Evolutionary conservation across 108 stramenopile species (phyloP), one percentile per base, ranked within the genome.

Genomic region (Fistulifera pelliculosa): DNA sequence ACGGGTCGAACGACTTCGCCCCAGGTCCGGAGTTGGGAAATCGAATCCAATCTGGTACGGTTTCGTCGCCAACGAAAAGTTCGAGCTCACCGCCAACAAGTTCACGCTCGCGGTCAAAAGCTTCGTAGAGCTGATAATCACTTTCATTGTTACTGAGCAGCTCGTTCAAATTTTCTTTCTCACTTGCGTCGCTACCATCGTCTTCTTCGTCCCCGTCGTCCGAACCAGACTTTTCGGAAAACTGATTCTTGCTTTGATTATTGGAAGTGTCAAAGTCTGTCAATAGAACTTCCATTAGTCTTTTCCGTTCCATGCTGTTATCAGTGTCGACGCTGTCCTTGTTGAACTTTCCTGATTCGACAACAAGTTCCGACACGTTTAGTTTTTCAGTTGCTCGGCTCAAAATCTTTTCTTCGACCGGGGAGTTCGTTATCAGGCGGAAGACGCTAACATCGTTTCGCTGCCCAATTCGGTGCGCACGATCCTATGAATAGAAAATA

Each of bases 381-480:
- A 84, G 76, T 70, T 97, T 97, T 38, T 94, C 93, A 0, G 76
- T 93, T 0, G 94, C 94, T 53, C 96, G 83, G 43, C 75, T 69
- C 23, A 94, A 55, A 45, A 97, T 95, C 64, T 88, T 82, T 60
- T 95, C 94, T 60, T 97, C 96, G 1, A 97, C 93, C 5, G 93
- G 89, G 22, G 87, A 89, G 42, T 90, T 70, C 27, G 97, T 94
- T 11, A 94, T 65, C 18, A 98, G 54, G 4, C 97, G 90, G 59
- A 94, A 95, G 11, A 98, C 95, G 49, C 90, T 70, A 10, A 96
- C 95, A 52, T 82, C 76, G 19, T 71, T 78, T 12, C 74, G 59
- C 61, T 99, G 98, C 4, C 98, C 98, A 48, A 98, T 96, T 23
- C 98, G 87, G 75, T 99, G 96, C 21, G 94, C 95, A 39, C 98